Conservation (phyloP, 2,329 filamentous ascomycete species). For the Pyrenophora seminiperda region DNA sequence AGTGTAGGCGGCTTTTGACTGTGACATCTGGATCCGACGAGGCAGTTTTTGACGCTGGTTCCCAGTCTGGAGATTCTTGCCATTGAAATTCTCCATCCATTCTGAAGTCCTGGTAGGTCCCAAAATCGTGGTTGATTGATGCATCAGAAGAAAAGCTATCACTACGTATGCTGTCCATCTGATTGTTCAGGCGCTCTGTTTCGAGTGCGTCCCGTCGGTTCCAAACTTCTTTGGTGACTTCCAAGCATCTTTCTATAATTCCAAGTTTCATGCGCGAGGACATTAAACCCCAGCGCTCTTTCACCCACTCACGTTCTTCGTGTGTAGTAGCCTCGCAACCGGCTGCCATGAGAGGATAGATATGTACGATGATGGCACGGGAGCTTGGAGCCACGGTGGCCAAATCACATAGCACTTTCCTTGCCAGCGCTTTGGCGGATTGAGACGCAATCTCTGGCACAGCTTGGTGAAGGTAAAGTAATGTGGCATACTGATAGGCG, state of each 20-base stretch:
- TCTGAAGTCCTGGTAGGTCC: conserved; percentile 23
- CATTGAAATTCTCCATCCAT: conserved; percentile 29
- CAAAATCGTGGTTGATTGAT: conserved; percentile 33
- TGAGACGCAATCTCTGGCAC: conserved; percentile 70
- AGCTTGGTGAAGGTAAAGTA: conserved; percentile 70
- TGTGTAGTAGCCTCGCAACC: conserved; percentile 65
- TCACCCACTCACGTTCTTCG: conserved; percentile 68
- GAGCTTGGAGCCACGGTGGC: conserved; percentile 67
- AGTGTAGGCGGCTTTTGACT: conserved; percentile 69
- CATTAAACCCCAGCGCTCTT: conserved; percentile 66
- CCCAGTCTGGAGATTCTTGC: conserved; percentile 7
- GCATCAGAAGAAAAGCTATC: conserved; percentile 15
- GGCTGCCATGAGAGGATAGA: conserved; percentile 70
- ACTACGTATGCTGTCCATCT: conserved; percentile 3
- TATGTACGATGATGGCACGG: conserved; percentile 69
- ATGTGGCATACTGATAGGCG: conserved; percentile 69
- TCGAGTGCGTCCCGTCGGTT: conserved; percentile 61
- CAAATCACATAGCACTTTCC: conserved; percentile 65
- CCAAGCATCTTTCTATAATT: conserved; percentile 68
- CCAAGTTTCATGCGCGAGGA: conserved; percentile 67
- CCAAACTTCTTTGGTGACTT: conserved; percentile 72
- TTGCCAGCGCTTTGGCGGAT: conserved; percentile 62
- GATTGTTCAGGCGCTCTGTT: conserved; percentile 34
- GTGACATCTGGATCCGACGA: conserved; percentile 64
- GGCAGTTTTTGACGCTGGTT: conserved; percentile 26